Base-by-base conservation (phyloP, 2,329 filamentous ascomycete species). In the Dendryphion nanum region DNA sequence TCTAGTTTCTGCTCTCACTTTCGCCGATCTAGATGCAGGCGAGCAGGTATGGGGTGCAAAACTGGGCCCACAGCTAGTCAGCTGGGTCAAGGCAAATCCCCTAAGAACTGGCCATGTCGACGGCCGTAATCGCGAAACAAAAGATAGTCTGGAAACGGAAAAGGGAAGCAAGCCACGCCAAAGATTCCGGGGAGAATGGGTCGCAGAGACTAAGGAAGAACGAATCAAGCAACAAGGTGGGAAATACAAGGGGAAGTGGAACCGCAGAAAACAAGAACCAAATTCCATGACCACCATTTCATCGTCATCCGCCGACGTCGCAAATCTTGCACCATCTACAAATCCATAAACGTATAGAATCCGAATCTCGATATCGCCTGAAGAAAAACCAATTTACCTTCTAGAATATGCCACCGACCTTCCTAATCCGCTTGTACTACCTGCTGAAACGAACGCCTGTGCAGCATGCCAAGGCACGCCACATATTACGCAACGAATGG, bases 171-270 rank as follows among this genome's bases (percentile, higher is more conserved):
- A 38, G 21, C 48, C 47, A 0, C 51, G 37, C 20, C 58, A 61
- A 24, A 42, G 57, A 12, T 62, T 62, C 26, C 48, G 57, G 12
- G 58, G 58, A 1, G 58, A 48, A n/a, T 57, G 46, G 47, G 35
- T 56, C 3, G 57, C 54, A 2, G 44, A 46, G 1, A 57, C 53
- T 4, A 59, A 56, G 37, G 43, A 45, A 38, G 58, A 57, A 23
- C 48, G 58, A 16, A 56, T 59, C 5, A 51, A 50, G 38, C 58
- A 62, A 33, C 57, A 60, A 37, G 29, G 37, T 16, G 20, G 37
- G 30, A 28, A 35, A 29, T 26, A 18, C 15, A 39, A 39, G 16
- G 37, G 37, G 10, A 39, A 39, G 24, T 39, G 24, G 19, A 30
- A 30, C 29, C n/a, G n/a, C n/a, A n/a, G n/a, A n/a, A n/a, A n/a